Conservation (phyloP, 768 basidiomycete genomes). For the Collybiopsis confluens region DNA sequence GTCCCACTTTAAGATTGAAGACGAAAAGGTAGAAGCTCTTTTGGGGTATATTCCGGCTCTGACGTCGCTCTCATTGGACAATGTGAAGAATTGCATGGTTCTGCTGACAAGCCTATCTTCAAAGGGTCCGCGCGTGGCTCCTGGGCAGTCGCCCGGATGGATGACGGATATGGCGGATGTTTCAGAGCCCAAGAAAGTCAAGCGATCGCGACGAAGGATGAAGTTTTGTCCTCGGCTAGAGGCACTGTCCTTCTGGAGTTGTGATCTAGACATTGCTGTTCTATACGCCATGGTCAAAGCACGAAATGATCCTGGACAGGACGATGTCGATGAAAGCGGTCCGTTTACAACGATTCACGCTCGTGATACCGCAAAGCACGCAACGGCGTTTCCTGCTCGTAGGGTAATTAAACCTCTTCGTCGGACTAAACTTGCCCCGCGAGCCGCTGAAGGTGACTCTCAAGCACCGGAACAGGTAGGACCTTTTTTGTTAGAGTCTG, state of each 20-base stretch:
- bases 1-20: constrained; percentile 37
- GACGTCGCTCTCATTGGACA: constrained; percentile 41
- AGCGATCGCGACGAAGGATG: constrained; percentile 19
- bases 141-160: not conserved
- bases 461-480: not conserved
- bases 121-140: constrained; percentile 8
- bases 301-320: not conserved
- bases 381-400: not conserved
- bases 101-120: constrained; percentile 39
- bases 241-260: constrained; percentile 49
- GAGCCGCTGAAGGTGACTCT: not conserved
- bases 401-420: constrained; percentile 1
- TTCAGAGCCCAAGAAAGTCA: constrained; percentile 8
- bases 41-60: constrained; percentile 51
- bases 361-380: not conserved
- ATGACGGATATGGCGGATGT: constrained; percentile 20
- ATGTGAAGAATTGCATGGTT: constrained; percentile 36
- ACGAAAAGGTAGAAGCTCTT: constrained; percentile 32
- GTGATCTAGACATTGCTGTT: constrained; percentile 17
- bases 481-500: not conserved
- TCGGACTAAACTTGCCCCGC: not conserved
- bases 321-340: not conserved
- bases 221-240: constrained; percentile 48
- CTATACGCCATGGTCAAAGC: not conserved
- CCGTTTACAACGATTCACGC: not conserved